These are phyloP conservation scores for Trichoderma hamatum DNA, from an alignment of 2,329 filamentous ascomycete genomes.

Conservation along the genomic window DNA sequence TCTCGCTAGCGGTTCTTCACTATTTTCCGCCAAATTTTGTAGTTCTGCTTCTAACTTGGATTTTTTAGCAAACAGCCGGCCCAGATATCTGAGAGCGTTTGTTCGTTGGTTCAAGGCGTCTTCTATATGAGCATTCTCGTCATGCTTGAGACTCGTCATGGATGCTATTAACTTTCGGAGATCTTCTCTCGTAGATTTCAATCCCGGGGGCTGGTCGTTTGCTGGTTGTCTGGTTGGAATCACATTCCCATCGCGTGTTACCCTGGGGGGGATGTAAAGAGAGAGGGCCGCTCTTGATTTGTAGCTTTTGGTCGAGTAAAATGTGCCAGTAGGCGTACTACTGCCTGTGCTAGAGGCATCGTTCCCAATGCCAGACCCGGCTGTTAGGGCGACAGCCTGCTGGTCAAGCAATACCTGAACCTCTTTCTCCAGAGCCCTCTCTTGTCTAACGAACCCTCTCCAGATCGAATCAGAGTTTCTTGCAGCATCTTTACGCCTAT, in stretches of 20 bases:
- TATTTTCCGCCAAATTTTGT: constrained; percentile 55
- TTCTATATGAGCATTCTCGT: constrained; percentile 66
- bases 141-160: constrained; percentile 66
- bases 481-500: constrained; percentile 33
- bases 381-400: constrained; percentile 50
- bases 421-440: constrained; percentile 51
- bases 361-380: constrained; percentile 40
- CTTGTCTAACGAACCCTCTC: constrained; percentile 50
- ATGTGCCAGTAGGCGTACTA: constrained; percentile 46
- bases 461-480: constrained; percentile 50
- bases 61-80: constrained; percentile 54
- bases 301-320: constrained; percentile 45
- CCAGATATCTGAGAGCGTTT: constrained; percentile 60
- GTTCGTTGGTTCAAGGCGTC: constrained; percentile 60
- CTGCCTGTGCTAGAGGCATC: constrained; percentile 46
- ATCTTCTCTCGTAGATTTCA: constrained; percentile 66
- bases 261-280: constrained; percentile 46
- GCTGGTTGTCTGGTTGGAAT: constrained; percentile 64
- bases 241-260: constrained; percentile 51
- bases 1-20: constrained; percentile 59
- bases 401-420: constrained; percentile 54
- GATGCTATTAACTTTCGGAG: constrained; percentile 66
- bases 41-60: constrained; percentile 57
- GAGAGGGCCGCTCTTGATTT: constrained; percentile 46
- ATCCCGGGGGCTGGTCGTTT: constrained; percentile 52